Conservation (phyloP, 148 eudicot species). For the Suaeda aralocaspica region DNA sequence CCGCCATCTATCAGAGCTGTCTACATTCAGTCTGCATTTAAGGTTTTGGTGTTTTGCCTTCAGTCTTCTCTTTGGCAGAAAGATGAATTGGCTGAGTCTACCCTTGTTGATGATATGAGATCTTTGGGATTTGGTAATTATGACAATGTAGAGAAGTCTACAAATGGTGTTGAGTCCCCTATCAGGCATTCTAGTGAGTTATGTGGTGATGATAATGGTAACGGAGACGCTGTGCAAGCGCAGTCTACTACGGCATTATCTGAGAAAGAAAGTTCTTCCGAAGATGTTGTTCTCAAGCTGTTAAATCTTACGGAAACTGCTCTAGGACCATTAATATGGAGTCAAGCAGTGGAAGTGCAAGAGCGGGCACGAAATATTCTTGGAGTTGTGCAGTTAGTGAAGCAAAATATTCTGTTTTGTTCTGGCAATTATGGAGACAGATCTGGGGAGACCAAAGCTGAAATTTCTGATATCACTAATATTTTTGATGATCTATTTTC, state of each 20-base stretch:
- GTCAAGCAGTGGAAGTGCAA: slow-evolving; percentile 74
- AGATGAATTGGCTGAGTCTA: slow-evolving; percentile 33
- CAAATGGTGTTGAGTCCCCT: slow-evolving; percentile 19
- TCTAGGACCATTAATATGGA: slow-evolving; percentile 45
- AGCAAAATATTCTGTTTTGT: slow-evolving; percentile 34
- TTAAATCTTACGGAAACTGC: slow-evolving; percentile 47
- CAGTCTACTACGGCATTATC: slow-evolving; percentile 14
- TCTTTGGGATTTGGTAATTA: slow-evolving; percentile 24
- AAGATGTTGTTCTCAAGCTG: slow-evolving; percentile 39
- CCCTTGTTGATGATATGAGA: slow-evolving; percentile 19
- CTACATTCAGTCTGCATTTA: slow-evolving; percentile 73
- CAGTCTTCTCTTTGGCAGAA: slow-evolving; percentile 48
- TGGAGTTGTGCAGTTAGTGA: slow-evolving; percentile 57
- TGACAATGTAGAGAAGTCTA: slow-evolving; percentile 19
- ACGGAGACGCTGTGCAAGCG: slow-evolving; percentile 12
- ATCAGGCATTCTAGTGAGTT: slow-evolving; percentile 20
- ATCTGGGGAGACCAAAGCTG: slow-evolving; percentile 27
- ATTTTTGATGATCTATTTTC: slow-evolving; percentile 48
- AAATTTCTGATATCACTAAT: slow-evolving; percentile 38
- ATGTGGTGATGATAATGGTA: slow-evolving; percentile 20
- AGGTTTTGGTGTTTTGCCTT: slow-evolving; percentile 63
- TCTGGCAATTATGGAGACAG: slow-evolving; percentile 27
- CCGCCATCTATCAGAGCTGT: slow-evolving; percentile 68
- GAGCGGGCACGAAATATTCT: slow-evolving; percentile 77
- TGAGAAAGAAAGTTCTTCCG: slow-evolving; percentile 21